Conservation (phyloP, 1,139 yeast species). For the Saccharomycopsis phalli region DNA sequence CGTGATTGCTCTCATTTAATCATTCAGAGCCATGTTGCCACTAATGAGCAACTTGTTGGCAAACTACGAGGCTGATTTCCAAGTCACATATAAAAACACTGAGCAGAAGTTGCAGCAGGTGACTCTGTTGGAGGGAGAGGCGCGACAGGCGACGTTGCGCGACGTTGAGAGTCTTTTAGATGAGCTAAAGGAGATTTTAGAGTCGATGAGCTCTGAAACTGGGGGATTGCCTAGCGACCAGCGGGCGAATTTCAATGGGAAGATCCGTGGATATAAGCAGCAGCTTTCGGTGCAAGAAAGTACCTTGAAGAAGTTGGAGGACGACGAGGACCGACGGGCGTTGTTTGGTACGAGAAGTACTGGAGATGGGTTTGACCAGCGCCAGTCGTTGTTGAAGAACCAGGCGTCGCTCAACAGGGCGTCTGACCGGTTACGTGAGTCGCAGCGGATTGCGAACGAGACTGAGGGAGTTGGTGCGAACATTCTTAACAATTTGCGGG, state of each 20-base stretch:
- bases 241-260: slow-evolving; percentile 60
- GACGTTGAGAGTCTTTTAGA: slow-evolving; percentile 64
- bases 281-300: slow-evolving; percentile 53
- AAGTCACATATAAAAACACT: slow-evolving; percentile 63
- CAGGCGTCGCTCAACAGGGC: slow-evolving; percentile 78
- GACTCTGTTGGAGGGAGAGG: slow-evolving; percentile 42
- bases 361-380: slow-evolving; percentile 35
- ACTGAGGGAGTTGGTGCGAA: slow-evolving; percentile 90
- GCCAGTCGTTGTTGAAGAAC: slow-evolving; percentile 72
- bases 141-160: slow-evolving; percentile 42
- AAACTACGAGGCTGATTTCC: slow-evolving; percentile 67
- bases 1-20: too few species aligned
- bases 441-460: slow-evolving; percentile 85
- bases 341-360: slow-evolving; percentile 48
- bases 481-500: slow-evolving; percentile 77
- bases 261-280: slow-evolving; percentile 56
- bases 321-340: slow-evolving; percentile 56
- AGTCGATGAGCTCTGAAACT: slow-evolving; percentile 73
- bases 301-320: slow-evolving; percentile 42
- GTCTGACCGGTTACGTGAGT: slow-evolving; percentile 74
- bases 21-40: too few species aligned
- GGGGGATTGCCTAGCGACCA: slow-evolving; percentile 69
- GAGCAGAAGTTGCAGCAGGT: slow-evolving; percentile 54
- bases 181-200: slow-evolving; percentile 68
- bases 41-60: slow-evolving; percentile 59